Evolutionary conservation across 768 basidiomycete species (phyloP), one percentile per base, ranked within the genome.

Genomic region (Leccinum fibrillosum): DNA sequence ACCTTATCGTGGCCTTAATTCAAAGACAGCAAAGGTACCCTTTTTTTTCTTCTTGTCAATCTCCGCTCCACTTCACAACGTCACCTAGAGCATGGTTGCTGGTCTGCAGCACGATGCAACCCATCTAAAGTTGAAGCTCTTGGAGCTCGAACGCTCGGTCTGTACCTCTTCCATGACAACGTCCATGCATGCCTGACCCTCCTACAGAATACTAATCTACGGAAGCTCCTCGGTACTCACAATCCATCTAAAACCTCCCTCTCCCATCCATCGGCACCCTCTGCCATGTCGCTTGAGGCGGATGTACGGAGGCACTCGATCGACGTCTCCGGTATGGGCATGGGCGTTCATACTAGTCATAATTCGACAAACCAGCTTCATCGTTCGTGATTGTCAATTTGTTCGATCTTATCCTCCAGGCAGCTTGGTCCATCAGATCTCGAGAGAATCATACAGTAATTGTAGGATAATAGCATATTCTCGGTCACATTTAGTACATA

Each of bases 61-160:
- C 49, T 11, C 23, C 21, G 5, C 42, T 23, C 37, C 21, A 7
- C 28, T 23, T 15, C 60, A n/a, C 21, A 19, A 8, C 55, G 26
- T 30, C 28, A 23, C 5, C 3, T 55, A 90, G 89, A 88, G 86
- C 62, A 89, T 88, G 83, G 84, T 90, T 4, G 78, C 87, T 0
- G 85, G 85, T 25, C 77, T 90, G 5, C 85, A 89, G 52, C 80
- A 86, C 65, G 88, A 90, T 60, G 77, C 80, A 4, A 79, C 82
- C 1, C 74, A 84, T 3, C 71, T 80, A 17, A 84, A 83, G 55
- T 70, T 89, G 50, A 86, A 86, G 60, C 74, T 89, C 30, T 76
- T 88, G 47, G 88, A 90, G 64, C 75, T 90, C 25, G 80, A 89
- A 65, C 80, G 88, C 60, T 82, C 86, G 19, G 89, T 89, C 62